Percentiles rank a stretch among this genome's conserved stretches.
phyloP scores from a whole-genome alignment of 164 flowering plant species.

The Tetrastigma voinierianum region DNA sequence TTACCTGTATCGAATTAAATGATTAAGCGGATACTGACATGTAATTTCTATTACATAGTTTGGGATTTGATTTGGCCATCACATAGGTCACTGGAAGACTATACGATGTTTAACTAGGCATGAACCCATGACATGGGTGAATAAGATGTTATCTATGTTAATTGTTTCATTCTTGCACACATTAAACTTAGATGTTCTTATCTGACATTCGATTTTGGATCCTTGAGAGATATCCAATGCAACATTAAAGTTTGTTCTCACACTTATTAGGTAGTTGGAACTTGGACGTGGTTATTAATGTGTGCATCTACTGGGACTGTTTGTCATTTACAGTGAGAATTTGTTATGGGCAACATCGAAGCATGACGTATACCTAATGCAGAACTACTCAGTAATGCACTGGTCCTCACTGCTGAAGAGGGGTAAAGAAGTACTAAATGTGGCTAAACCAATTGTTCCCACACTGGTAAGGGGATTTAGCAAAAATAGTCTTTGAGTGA shows the following conservation, averaged over 20 bases:
- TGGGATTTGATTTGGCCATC: too few species aligned
- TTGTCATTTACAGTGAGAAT: conserved; percentile 66
- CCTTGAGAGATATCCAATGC: not conserved
- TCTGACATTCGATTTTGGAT: too few species aligned
- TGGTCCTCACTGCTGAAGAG: conserved; percentile 74
- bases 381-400: conserved; percentile 84
- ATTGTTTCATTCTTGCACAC: too few species aligned
- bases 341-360: conserved; percentile 89
- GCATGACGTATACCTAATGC: conserved; percentile 89
- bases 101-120: too few species aligned
- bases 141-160: too few species aligned
- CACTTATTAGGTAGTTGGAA: not conserved
- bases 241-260: not conserved
- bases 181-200: too few species aligned
- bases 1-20: too few species aligned
- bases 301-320: not conserved
- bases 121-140: too few species aligned
- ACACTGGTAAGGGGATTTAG: conserved; percentile 39
- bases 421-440: conserved; percentile 75
- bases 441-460: conserved; percentile 61
- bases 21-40: too few species aligned
- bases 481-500: not conserved
- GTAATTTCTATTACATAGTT: too few species aligned
- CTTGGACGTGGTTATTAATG: not conserved
- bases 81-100: too few species aligned